Percentiles rank a stretch among this genome's conserved stretches.
These are phyloP conservation scores for Dysphania ambrosioides DNA, from an alignment of 148 eudicot species.

Conservation along the genomic window DNA sequence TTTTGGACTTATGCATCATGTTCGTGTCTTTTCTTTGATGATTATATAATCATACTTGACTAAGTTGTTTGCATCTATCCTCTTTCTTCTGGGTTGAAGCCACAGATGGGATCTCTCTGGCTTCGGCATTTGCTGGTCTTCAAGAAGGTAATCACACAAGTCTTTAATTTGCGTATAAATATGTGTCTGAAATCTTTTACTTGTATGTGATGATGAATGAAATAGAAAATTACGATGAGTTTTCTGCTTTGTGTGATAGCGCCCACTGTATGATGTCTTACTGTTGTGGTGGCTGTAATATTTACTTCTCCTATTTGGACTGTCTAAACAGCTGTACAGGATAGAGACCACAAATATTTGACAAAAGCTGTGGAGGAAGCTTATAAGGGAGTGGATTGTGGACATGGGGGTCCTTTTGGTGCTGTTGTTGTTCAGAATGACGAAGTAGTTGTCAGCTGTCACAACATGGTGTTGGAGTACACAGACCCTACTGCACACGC, in stretches of 20 bases:
- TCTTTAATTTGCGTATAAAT: neutral
- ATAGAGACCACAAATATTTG: slow-evolving; percentile 72
- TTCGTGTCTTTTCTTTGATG: neutral
- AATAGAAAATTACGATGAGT: neutral
- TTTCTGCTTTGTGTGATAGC: neutral
- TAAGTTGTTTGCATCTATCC: neutral
- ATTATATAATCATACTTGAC: neutral
- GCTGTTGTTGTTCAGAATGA: slow-evolving; percentile 74
- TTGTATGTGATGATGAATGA: neutral
- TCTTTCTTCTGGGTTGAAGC: slow-evolving; percentile 50
- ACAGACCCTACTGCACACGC: slow-evolving; percentile 93
- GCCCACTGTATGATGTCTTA: slow-evolving; percentile 2
- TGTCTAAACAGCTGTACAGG: slow-evolving; percentile 59
- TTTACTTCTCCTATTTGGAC: slow-evolving; percentile 5
- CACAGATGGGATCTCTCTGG: slow-evolving; percentile 65
- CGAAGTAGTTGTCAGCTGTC: slow-evolving; percentile 77
- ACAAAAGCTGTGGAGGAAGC: slow-evolving; percentile 83
- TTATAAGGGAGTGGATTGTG: slow-evolving; percentile 74
- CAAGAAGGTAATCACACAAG: slow-evolving; percentile 55
- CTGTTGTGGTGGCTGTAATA: neutral
- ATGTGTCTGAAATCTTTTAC: neutral
- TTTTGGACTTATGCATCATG: neutral
- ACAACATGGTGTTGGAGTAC: slow-evolving; percentile 66
- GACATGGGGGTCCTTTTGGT: slow-evolving; percentile 87
- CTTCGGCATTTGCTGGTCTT: slow-evolving; percentile 73